Evolutionary conservation across 306 rosid species (phyloP), one percentile per base, ranked within the genome.

Genomic region (Begonia loranthoides): DNA sequence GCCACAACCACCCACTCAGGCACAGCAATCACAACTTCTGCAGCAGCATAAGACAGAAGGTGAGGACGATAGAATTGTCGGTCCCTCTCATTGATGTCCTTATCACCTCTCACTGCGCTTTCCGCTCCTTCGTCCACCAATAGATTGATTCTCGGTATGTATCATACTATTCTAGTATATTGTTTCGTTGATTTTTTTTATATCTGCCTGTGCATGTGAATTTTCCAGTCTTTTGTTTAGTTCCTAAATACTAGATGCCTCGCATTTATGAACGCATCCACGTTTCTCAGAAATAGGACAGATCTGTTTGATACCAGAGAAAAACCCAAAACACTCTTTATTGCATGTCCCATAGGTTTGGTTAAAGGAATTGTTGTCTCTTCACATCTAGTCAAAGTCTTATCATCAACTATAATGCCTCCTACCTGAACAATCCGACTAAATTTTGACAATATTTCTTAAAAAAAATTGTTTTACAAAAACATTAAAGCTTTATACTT

Each of bases 61-160:
- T 63, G 81, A 76, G 61, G 84, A 78, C 56, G 77, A 74, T 65
- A 76, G 86, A 69, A 75, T 75, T 45, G 72, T 75, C 16, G 88
- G 79, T 19, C 95, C 81, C 17, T 68, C 87, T 50, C 64, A 82
- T 58, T 87, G 77, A 79, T 67, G 24, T 47, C 34, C 49, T 45
- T 65, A 55, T 36, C 61, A 50, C 22, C 65, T 56, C 70, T 61
- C 55, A 13, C 15, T 49, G 24, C 54, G 59, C 55, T 62, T 64
- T 60, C 59, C 44, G 60, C 55, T 61, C 60, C 57, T 63, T 62
- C 12, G 28, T 63, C 66, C 1, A 64, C 50, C 75, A 28, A 56
- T 50, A 52, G 67, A 50, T 74, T 68, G 72, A 50, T 54, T 52
- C 70, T 70, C 66, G 95, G 93, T 77, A 82, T 28, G 36, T 28